A percentile compares a stretch with the other conserved stretches of the same genome.
These are phyloP conservation scores for Ceratobasidium sp. DNA, from an alignment of 1,284 basidiomycete species.

Conservation along the genomic window DNA sequence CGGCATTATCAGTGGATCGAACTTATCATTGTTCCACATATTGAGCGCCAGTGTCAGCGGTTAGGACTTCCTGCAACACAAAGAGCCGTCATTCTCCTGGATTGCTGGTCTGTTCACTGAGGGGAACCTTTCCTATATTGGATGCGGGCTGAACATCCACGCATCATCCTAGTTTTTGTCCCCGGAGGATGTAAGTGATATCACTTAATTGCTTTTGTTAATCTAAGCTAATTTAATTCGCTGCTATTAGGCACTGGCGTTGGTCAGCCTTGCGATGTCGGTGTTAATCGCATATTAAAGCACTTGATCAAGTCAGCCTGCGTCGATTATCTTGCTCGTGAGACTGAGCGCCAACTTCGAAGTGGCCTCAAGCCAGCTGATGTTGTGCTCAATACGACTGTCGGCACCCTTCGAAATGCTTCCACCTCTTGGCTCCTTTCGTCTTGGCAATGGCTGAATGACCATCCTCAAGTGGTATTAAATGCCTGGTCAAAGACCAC, in stretches of 20 bases:
- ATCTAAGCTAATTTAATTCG: not conserved
- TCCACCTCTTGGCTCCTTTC: not conserved
- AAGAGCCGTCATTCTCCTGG: slow-evolving; percentile 50
- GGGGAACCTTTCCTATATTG: slow-evolving; percentile 53
- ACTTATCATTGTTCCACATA: slow-evolving; percentile 52
- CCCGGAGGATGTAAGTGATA: slow-evolving; percentile 47
- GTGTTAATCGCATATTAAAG: not conserved
- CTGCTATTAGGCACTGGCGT: not conserved
- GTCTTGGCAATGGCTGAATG: not conserved
- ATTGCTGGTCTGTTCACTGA: slow-evolving; percentile 57
- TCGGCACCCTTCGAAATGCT: not conserved
- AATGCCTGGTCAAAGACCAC: not conserved
- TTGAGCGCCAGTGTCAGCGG: slow-evolving; percentile 46
- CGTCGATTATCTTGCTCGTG: not conserved
- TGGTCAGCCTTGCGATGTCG: slow-evolving; percentile 15
- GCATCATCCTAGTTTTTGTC: slow-evolving; percentile 48
- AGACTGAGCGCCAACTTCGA: not conserved
- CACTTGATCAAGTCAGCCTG: slow-evolving; percentile 7
- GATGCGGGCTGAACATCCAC: slow-evolving; percentile 48
- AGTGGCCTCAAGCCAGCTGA: not conserved
- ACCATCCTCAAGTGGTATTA: not conserved
- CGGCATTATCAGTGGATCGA: not conserved
- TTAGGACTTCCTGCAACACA: not conserved
- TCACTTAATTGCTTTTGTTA: not conserved
- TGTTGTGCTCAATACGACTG: not conserved